A percentile compares a stretch with the other conserved stretches of the same genome.
Conservation (phyloP, 495 filamentous ascomycete genomes). For the Sphaerosporella brunnea region DNA sequence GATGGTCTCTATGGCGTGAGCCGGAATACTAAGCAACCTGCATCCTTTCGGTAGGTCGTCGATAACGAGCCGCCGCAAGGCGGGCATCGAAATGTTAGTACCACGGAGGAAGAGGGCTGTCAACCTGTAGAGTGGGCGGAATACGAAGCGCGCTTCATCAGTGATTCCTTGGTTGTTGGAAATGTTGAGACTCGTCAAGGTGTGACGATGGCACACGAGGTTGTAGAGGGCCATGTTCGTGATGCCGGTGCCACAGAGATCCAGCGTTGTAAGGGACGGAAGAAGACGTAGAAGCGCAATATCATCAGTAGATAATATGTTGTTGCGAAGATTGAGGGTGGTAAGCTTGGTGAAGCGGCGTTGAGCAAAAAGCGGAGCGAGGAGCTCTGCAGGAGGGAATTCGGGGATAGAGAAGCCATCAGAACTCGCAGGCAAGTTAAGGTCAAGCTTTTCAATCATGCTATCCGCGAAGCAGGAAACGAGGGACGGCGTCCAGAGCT, state of each 20-base stretch:
- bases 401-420: constrained; percentile 8
- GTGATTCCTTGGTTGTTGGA: constrained; percentile 20
- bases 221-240: constrained; percentile 19
- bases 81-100: constrained; percentile 25
- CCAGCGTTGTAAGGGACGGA: constrained; percentile 14
- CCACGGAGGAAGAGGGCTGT: constrained; percentile 25
- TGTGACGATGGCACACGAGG: constrained; percentile 20
- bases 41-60: constrained; percentile 17
- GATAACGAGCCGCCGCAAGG: constrained; percentile 23
- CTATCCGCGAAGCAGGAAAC: constrained; percentile 16
- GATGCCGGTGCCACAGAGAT: constrained; percentile 18
- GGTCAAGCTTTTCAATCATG: constrained; percentile 16
- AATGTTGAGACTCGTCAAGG: constrained; percentile 21
- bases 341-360: constrained; percentile 15
- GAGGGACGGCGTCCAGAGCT: constrained; percentile 17
- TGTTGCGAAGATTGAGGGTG: constrained; percentile 16
- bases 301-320: constrained; percentile 15
- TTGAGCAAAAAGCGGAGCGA: constrained; percentile 17
- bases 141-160: constrained; percentile 24
- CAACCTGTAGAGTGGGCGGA: constrained; percentile 21
- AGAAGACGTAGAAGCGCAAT: constrained; percentile 22
- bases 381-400: constrained; percentile 8
- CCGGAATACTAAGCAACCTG: constrained; percentile 24
- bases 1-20: constrained; percentile 18
- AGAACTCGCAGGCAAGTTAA: constrained; percentile 12